Percentiles rank a stretch among this genome's conserved stretches.
These are phyloP conservation scores for Mucor racemosus DNA, from an alignment of 371 early-diverging fungal genomes.

Conservation along the genomic window DNA sequence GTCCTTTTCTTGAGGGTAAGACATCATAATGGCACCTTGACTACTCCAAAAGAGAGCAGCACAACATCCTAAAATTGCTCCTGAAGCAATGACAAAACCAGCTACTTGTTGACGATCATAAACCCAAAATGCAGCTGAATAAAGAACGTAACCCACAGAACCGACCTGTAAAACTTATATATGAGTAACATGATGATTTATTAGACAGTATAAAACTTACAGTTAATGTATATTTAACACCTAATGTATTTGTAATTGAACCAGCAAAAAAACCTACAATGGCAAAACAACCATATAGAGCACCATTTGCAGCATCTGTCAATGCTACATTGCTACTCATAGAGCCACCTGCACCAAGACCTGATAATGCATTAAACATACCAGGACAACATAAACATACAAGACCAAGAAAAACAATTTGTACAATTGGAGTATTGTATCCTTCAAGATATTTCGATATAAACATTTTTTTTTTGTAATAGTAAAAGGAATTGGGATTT, in stretches of 20 bases:
- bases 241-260: slow-evolving; percentile 28
- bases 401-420: too few relatives aligned
- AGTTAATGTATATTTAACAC: slow-evolving; percentile 16
- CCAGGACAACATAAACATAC: too few relatives aligned
- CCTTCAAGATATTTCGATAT: too few relatives aligned
- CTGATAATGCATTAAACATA: slow-evolving; percentile 38
- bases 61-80: slow-evolving; percentile 67
- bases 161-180: slow-evolving; percentile 28
- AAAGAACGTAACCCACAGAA: slow-evolving; percentile 63
- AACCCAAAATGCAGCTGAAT: slow-evolving; percentile 58
- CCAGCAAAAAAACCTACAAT: slow-evolving; percentile 71
- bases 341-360: slow-evolving; percentile 60
- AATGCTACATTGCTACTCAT: slow-evolving; percentile 60
- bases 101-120: slow-evolving; percentile 49
- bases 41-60: slow-evolving; percentile 70
- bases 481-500: background rate
- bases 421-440: too few relatives aligned
- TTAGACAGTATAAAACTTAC: too few relatives aligned
- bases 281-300: slow-evolving; percentile 71
- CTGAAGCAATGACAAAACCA: slow-evolving; percentile 61
- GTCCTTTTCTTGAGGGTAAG: slow-evolving; percentile 68
- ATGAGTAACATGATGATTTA: too few relatives aligned
- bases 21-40: slow-evolving; percentile 75
- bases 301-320: slow-evolving; percentile 69
- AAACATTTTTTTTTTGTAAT: too few relatives aligned